Percentiles rank a stretch among this genome's conserved stretches.
phyloP scores from a whole-genome alignment of 257 asterid genomes.

The Forsythia suspensa region DNA sequence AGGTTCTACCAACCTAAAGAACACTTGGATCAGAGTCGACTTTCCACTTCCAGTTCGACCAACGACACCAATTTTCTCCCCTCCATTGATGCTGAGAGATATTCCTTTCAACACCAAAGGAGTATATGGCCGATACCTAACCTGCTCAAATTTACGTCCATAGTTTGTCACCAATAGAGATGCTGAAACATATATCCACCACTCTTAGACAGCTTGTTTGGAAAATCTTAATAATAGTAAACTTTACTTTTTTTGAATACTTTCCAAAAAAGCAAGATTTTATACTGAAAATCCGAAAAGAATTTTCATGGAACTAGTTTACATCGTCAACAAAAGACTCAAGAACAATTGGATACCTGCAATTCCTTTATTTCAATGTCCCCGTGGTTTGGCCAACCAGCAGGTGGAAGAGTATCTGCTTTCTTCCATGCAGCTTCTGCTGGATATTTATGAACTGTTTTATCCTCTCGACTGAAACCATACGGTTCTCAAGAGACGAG shows the following conservation, averaged over 20 bases:
- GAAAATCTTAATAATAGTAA: not conserved
- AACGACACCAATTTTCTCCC: conserved; percentile 72
- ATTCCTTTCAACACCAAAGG: conserved; percentile 75
- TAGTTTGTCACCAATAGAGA: not conserved
- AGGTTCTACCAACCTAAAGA: conserved; percentile 79
- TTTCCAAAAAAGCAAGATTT: not conserved
- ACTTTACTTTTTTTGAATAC: not conserved
- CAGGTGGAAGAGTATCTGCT: conserved; percentile 36
- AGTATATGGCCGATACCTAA: conserved; percentile 58
- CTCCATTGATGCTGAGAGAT: conserved; percentile 52
- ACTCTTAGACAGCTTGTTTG: not conserved
- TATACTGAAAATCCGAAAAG: not conserved
- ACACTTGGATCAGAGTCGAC: conserved; percentile 68
- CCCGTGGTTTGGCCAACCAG: conserved; percentile 65
- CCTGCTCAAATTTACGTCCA: conserved; percentile 42
- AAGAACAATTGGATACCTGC: conserved; percentile 39
- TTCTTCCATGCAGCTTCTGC: conserved; percentile 66
- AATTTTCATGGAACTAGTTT: not conserved
- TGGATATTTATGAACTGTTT: conserved; percentile 60
- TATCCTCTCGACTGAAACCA: conserved; percentile 85
- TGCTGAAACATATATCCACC: not conserved
- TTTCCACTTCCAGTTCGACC: conserved; percentile 89
- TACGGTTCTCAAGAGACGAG: conserved; percentile 55
- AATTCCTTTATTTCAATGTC: conserved; percentile 50
- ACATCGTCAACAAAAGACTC: not conserved